phyloP scores from a whole-genome alignment of 495 filamentous ascomycete species.

The Penicillium cataractarum region DNA sequence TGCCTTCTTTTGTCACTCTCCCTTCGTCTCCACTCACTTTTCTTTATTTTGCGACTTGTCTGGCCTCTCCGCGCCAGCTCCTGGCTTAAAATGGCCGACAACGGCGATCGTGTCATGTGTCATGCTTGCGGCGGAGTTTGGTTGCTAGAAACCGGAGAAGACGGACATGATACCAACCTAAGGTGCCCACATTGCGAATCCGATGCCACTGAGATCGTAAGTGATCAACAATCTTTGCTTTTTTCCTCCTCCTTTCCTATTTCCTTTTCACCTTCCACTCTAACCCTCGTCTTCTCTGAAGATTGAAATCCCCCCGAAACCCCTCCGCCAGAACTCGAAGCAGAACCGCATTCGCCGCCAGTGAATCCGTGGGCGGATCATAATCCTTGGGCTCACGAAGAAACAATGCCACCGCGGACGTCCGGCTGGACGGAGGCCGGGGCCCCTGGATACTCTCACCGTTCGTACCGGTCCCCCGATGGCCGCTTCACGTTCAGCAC shows the following conservation, averaged over 20 bases:
- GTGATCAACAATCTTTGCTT: constrained; percentile 26
- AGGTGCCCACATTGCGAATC: constrained; percentile 75
- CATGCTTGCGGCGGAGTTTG: constrained; percentile 80
- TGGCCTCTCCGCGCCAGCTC: neutral
- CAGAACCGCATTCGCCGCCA: constrained; percentile 15
- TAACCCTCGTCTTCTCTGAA: constrained; percentile 35
- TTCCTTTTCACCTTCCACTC: neutral
- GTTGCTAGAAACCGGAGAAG: constrained; percentile 54
- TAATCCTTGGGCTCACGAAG: constrained; percentile 44
- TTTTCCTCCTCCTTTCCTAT: constrained; percentile 25
- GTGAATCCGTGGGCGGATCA: constrained; percentile 38
- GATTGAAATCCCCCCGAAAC: constrained; percentile 41
- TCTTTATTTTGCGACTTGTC: neutral
- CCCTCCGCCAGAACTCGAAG: constrained; percentile 25
- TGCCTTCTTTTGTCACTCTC: neutral
- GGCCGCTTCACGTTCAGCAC: constrained; percentile 45
- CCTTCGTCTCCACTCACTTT: neutral
- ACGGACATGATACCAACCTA: constrained; percentile 55
- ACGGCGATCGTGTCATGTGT: constrained; percentile 74
- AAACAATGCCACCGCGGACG: constrained; percentile 42
- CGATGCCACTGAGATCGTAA: constrained; percentile 82
- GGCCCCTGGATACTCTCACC: constrained; percentile 49
- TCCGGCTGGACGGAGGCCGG: constrained; percentile 25
- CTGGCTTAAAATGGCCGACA: constrained; percentile 13
- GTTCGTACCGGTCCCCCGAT: constrained; percentile 52